A percentile compares a stretch with the other conserved stretches of the same genome.
These are phyloP conservation scores for Seiridium cupressi DNA, from an alignment of 2,329 filamentous ascomycete genomes.

Conservation along the genomic window DNA sequence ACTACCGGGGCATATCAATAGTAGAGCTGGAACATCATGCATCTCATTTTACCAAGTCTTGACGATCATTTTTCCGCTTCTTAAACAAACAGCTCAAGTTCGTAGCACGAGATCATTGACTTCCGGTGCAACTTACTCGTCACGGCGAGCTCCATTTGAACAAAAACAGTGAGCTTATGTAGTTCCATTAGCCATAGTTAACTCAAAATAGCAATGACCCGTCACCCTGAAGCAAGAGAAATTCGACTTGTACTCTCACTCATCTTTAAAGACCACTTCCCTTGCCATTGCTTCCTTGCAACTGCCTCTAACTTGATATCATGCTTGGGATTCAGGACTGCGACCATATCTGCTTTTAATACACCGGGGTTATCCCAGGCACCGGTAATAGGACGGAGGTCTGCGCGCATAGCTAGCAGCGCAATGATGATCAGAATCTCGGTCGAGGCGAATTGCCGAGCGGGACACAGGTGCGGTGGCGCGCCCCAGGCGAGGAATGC, in stretches of 20 bases:
- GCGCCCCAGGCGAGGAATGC: constrained; percentile 13
- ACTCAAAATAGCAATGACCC: too few relatives aligned
- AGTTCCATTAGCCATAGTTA: too few relatives aligned
- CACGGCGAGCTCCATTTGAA: too few relatives aligned
- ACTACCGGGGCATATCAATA: too few relatives aligned
- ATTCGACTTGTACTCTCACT: constrained; percentile 1
- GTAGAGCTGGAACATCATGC: too few relatives aligned
- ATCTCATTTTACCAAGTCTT: too few relatives aligned
- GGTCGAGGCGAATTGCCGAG: constrained; percentile 24
- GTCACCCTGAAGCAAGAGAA: not conserved
- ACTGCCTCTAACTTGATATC: not conserved
- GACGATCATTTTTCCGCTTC: too few relatives aligned
- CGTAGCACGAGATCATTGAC: too few relatives aligned
- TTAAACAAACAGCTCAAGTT: too few relatives aligned
- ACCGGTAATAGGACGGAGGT: constrained; percentile 12
- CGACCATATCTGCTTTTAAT: constrained; percentile 12
- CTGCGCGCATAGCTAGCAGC: constrained; percentile 19
- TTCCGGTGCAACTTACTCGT: too few relatives aligned
- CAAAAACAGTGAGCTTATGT: too few relatives aligned
- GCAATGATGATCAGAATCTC: constrained; percentile 23
- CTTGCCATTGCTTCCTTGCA: not conserved
- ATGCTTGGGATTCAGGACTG: not conserved
- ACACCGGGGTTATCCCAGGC: not conserved
- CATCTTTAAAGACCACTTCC: constrained; percentile 1
- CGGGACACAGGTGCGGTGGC: constrained; percentile 23